Evolutionary conservation across 2,329 filamentous ascomycete species (phyloP).

Genomic region (Lasiodiplodia theobromae): DNA sequence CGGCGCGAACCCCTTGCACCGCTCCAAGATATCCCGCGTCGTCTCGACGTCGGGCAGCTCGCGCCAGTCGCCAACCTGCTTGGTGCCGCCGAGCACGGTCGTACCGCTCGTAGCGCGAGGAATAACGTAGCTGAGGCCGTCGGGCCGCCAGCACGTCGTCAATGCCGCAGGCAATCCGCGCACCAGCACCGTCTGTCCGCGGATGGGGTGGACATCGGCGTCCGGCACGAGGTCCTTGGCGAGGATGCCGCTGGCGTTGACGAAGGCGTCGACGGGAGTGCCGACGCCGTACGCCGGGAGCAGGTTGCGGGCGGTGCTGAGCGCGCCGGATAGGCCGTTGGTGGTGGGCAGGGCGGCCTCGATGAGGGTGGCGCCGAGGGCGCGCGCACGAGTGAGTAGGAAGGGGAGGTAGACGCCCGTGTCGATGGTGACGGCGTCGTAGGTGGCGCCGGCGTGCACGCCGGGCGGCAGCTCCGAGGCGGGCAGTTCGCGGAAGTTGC

Average conservation of each 20-base stretch:
- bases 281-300: neutral
- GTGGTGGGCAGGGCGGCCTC: conserved; percentile 38
- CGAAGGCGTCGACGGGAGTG: conserved; percentile 36
- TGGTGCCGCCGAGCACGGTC: conserved; percentile 56
- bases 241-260: conserved; percentile 55
- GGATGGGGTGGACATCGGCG: conserved; percentile 48
- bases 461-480: conserved; percentile 32
- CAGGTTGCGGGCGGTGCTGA: conserved; percentile 32
- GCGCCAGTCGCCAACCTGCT: conserved; percentile 48
- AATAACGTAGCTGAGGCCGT: conserved; percentile 49
- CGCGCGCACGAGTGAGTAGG: conserved; percentile 41
- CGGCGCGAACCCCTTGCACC: conserved; percentile 44
- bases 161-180: conserved; percentile 48
- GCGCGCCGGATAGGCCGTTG: conserved; percentile 39
- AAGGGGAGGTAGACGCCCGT: conserved; percentile 47
- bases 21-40: conserved; percentile 47
- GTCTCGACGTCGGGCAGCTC: conserved; percentile 41
- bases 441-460: conserved; percentile 39
- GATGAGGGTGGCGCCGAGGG: conserved; percentile 39
- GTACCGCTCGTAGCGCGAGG: conserved; percentile 50
- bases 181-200: conserved; percentile 56
- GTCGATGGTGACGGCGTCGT: conserved; percentile 48
- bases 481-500: conserved; percentile 39
- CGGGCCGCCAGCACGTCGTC: conserved; percentile 34
- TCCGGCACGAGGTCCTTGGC: conserved; percentile 48